Base-by-base conservation (phyloP, 805 yeast species). In the Wickerhamiella spandovensis region DNA sequence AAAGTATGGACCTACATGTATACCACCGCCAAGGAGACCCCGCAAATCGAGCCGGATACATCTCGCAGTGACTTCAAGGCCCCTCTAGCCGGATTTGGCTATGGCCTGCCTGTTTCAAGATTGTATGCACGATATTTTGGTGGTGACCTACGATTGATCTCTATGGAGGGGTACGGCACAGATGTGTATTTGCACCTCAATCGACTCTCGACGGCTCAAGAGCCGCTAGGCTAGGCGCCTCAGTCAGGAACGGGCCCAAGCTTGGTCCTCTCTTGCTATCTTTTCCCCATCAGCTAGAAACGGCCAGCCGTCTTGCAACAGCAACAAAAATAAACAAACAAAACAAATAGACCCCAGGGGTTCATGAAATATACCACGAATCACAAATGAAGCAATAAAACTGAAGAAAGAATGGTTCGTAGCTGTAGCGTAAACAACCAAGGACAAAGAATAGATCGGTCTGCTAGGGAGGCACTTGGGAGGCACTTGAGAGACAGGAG, bases 121-220 rank as follows among this genome's bases (percentile, higher is more conserved):
- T 72, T 87, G 38, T 88, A 88, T 58, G 89, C 95, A 1, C 79
- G 89, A 55, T 87, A 87, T 64, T 87, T 88, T 62, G 95, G 95
- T 6, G 95, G 95, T 3, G 95, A 88, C 60, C 74, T 87, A 64
- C 83, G 82, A 61, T 72, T 88, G 60, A 87, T 86, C 50, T 78
- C 87, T 32, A 85, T 88, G 95, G 95, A 87, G 66, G 95, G 95
- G 8, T 85, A 87, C 61, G 96, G 96, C 15, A 87, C 96, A 1
- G 96, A 87, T 63, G 95, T 85, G 1, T 88, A 87, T 60, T 66
- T 88, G 61, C 95, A 88, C 67, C 72, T 87, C 63, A 87, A 87
- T 65, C 72, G 94, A 49, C 75, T 87, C 58, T 79, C 83, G 58
- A 76, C 83, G 48, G 76, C 82, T 2, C 74, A 79, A 51, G 94